These are phyloP conservation scores for Diaporthe citrichinensis DNA, from an alignment of 2,329 filamentous ascomycete species.

Conservation along the genomic window DNA sequence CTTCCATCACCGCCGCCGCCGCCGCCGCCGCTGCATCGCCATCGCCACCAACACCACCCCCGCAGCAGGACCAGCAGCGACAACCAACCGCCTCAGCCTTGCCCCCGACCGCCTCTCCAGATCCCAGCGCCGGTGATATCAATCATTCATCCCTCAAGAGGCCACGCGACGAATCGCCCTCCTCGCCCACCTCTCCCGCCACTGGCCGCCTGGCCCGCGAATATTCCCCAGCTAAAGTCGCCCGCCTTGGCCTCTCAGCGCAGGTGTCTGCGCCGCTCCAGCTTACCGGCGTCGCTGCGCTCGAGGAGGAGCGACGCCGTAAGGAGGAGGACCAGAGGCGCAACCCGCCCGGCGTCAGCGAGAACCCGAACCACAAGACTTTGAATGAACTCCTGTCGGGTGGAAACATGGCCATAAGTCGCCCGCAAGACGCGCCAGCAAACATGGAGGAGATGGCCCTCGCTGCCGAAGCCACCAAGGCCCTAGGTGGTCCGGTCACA, in stretches of 20 bases:
- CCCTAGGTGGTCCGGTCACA: slow-evolving; percentile 49
- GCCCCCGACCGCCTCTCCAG: slow-evolving; percentile 55
- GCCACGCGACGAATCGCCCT: slow-evolving; percentile 61
- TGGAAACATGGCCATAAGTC: slow-evolving; percentile 67
- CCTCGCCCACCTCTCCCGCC: slow-evolving; percentile 46
- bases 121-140: slow-evolving; percentile 57
- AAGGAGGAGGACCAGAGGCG: slow-evolving; percentile 60
- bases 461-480: slow-evolving; percentile 49
- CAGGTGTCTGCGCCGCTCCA: slow-evolving; percentile 60
- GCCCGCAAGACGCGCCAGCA: slow-evolving; percentile 65
- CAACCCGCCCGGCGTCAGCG: slow-evolving; percentile 61
- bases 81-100: slow-evolving; percentile 49
- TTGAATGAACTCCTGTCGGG: slow-evolving; percentile 69
- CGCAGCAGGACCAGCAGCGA: slow-evolving; percentile 52
- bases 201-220: slow-evolving; percentile 52
- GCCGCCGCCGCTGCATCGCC: slow-evolving; percentile 52
- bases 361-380: slow-evolving; percentile 68
- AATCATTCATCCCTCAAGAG: slow-evolving; percentile 60
- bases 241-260: slow-evolving; percentile 59
- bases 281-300: slow-evolving; percentile 67
- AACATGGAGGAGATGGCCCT: slow-evolving; percentile 42
- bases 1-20: slow-evolving; percentile 55
- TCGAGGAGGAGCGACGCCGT: slow-evolving; percentile 67
- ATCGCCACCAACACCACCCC: slow-evolving; percentile 58
- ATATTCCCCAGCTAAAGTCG: slow-evolving; percentile 68